Percentiles rank a stretch among this genome's conserved stretches.
Evolutionary conservation across 2,329 filamentous ascomycete genomes (phyloP).

Genomic region (Beauveria asiatica): DNA sequence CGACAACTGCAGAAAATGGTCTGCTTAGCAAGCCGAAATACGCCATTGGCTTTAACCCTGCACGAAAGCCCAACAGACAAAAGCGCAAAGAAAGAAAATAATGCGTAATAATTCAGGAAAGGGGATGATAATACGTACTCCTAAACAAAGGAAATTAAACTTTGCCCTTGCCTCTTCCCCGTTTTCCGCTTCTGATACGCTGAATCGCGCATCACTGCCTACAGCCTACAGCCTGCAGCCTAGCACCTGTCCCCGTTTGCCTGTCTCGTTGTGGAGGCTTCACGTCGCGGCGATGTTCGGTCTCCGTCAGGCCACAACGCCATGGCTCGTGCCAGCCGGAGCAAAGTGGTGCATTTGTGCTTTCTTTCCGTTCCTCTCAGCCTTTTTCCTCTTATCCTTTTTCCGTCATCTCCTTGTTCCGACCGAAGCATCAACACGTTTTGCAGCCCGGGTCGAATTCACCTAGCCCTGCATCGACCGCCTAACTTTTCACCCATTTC

Average conservation of each 20-base stretch:
- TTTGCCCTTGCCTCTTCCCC: too few species aligned
- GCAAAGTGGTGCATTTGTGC: background rate
- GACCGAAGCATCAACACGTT: background rate
- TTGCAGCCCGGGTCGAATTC: background rate
- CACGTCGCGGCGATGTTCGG: conserved; percentile 4
- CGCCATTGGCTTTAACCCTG: background rate
- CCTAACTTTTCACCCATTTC: background rate
- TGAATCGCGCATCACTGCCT: background rate
- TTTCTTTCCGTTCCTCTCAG: background rate
- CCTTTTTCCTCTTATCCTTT: background rate
- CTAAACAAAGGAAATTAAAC: too few species aligned
- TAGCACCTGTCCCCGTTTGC: background rate
- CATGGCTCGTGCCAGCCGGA: conserved; percentile 1
- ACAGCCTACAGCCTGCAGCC: background rate
- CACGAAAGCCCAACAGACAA: background rate
- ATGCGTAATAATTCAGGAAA: too few species aligned
- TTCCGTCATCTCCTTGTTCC: background rate
- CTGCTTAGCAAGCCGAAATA: background rate
- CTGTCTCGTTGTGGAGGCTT: background rate
- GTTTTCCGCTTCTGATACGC: background rate
- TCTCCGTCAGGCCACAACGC: conserved; percentile 3
- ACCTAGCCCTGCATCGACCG: too few species aligned
- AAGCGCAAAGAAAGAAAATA: background rate
- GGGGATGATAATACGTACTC: too few species aligned
- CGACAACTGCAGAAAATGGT: background rate